Evolutionary conservation across 2,329 filamentous ascomycete species (phyloP).

Genomic region (Aspergillus luchuensis): DNA sequence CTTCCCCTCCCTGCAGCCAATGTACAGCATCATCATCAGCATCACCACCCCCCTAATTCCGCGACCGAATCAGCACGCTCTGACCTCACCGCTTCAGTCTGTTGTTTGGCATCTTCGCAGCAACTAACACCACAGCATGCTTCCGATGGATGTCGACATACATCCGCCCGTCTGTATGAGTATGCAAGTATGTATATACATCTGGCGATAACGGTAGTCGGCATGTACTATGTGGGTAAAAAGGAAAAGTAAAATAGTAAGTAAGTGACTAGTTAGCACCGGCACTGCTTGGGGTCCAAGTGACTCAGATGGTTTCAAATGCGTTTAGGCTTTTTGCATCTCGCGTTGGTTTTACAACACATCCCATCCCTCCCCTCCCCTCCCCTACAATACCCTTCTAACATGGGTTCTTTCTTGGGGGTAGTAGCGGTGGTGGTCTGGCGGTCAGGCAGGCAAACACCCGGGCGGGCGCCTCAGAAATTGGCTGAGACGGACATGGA

Average conservation of each 20-base stretch:
- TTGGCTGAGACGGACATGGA: not conserved
- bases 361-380: not conserved
- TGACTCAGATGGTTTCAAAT: not conserved
- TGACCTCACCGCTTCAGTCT: slow-evolving; percentile 12
- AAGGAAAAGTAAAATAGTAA: too few relatives aligned
- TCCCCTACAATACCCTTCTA: not conserved
- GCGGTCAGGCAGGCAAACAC: slow-evolving; percentile 10
- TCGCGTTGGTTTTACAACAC: too few relatives aligned
- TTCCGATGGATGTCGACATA: slow-evolving; percentile 14
- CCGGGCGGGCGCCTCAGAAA: not conserved
- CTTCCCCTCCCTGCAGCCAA: not conserved
- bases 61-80: not conserved
- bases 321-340: slow-evolving; percentile 3
- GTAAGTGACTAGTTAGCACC: too few relatives aligned
- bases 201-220: slow-evolving; percentile 1
- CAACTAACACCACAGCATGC: not conserved
- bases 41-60: not conserved
- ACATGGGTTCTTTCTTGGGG: not conserved
- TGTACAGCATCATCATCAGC: not conserved
- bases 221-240: not conserved
- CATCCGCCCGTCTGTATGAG: slow-evolving; percentile 9
- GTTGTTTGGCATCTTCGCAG: slow-evolving; percentile 18
- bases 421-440: not conserved
- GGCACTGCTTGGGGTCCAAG: too few relatives aligned
- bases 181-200: slow-evolving; percentile 2